Evolutionary conservation across 495 filamentous ascomycete species (phyloP), one percentile per base, ranked within the genome.

Genomic region (Tuber brumale): DNA sequence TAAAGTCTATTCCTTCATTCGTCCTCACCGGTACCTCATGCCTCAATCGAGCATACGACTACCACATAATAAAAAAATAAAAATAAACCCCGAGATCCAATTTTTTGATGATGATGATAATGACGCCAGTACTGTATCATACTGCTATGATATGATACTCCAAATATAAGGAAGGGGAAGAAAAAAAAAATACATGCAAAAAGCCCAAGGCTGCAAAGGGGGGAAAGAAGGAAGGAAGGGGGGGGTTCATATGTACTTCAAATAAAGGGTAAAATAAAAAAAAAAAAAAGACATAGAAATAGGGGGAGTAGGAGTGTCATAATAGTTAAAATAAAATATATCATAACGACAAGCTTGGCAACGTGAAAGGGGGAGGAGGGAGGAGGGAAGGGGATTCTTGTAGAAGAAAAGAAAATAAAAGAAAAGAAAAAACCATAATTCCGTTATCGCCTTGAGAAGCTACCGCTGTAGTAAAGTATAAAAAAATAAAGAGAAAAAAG

Each of bases 281-380:
- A 71, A 74, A 80, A 79, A 75, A 79, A 75, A 74, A 78, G 35
- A 70, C 73, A 80, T 1, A 78, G 78, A 80, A 79, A 80, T 27
- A 12, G 57, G 57, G n/a, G n/a, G n/a, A 16, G 51, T 12, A 27
- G 51, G n/a, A 72, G 27, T 39, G 51, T 74, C 71, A 74, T 79
- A 80, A 78, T 73, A 71, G 46, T 79, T 73, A 51, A 46, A 73
- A n/a, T 45, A 72, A 78, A 76, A 66, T 76, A 72, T 73, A 80
- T 70, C 46, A 72, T 37, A 70, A 70, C 75, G 10, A 43, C 70
- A 71, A 70, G 27, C 66, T 37, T 78, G 39, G 74, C 57, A 72
- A 78, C 71, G 70, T 41, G 75, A 73, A 35, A 21, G 75, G 72
- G 23, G 70, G 43, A 23, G 10, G 21, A 21, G 8, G 46, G 6